These are phyloP conservation scores for Lichtheimia corymbifera DNA, from an alignment of 371 early-diverging fungal species.

Conservation along the genomic window DNA sequence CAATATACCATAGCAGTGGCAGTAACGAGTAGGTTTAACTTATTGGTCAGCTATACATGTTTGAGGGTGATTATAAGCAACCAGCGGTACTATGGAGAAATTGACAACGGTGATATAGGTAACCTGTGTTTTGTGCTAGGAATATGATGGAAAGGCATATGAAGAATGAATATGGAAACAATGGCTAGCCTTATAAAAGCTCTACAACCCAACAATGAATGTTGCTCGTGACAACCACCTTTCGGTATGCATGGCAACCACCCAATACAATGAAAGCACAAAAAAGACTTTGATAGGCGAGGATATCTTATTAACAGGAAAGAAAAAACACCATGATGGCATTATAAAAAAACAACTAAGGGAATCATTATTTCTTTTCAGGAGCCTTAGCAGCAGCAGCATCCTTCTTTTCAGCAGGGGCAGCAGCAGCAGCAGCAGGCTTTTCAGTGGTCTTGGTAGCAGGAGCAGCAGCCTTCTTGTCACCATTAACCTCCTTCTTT, in stretches of 20 bases:
- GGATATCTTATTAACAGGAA: neutral
- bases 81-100: too few relatives aligned
- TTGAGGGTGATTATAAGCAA: too few relatives aligned
- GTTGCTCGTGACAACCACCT: neutral
- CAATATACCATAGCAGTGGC: too few relatives aligned
- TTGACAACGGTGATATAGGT: too few relatives aligned
- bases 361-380: constrained; percentile 4
- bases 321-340: neutral
- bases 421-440: neutral
- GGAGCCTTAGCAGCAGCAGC: neutral
- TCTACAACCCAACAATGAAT: too few relatives aligned
- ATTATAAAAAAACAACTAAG: neutral
- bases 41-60: too few relatives aligned
- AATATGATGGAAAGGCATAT: too few relatives aligned
- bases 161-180: too few relatives aligned
- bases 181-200: too few relatives aligned
- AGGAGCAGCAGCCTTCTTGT: neutral
- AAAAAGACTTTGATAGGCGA: neutral
- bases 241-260: neutral
- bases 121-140: too few relatives aligned
- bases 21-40: too few relatives aligned
- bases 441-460: neutral
- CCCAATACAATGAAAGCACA: neutral
- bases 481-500: neutral
- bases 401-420: neutral